phyloP scores from a whole-genome alignment of 441 rosid genomes.

The Populus trichocarpa region DNA sequence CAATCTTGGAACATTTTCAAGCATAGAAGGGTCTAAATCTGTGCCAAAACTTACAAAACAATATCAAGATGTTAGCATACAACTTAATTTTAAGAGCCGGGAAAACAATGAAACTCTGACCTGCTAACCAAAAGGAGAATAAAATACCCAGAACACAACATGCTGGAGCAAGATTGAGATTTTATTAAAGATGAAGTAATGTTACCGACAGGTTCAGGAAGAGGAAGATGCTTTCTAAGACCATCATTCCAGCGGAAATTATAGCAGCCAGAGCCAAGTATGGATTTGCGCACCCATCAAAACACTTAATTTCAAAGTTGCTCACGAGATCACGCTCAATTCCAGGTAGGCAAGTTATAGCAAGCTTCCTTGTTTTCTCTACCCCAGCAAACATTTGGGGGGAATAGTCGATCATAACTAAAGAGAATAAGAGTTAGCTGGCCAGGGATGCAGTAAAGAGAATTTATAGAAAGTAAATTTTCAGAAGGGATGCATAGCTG shows the following conservation, averaged over 20 bases:
- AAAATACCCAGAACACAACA: no score
- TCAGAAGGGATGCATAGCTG: background rate
- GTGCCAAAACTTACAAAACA: constrained; percentile 13
- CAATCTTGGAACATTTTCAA: constrained; percentile 49
- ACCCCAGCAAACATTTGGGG: constrained; percentile 97
- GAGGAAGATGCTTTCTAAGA: constrained; percentile 55
- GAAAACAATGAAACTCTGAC: background rate
- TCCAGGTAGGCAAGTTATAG: constrained; percentile 91
- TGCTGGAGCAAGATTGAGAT: background rate
- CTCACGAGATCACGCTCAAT: constrained; percentile 61
- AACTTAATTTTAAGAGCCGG: background rate
- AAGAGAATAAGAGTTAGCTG: constrained; percentile 1
- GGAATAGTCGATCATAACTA: constrained; percentile 84
- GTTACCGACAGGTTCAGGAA: constrained; percentile 80
- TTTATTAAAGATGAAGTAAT: background rate
- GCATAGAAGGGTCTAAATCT: constrained; percentile 65
- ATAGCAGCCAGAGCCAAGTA: constrained; percentile 74
- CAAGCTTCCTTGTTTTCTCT: constrained; percentile 84
- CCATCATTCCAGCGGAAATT: constrained; percentile 88
- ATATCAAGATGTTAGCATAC: background rate
- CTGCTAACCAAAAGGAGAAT: no score
- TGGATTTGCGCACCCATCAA: constrained; percentile 95
- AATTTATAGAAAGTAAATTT: background rate
- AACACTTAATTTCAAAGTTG: constrained; percentile 86
- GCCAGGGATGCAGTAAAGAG: background rate